phyloP scores from a whole-genome alignment of 345 rosid species.

The Rhodomyrtus tomentosa region DNA sequence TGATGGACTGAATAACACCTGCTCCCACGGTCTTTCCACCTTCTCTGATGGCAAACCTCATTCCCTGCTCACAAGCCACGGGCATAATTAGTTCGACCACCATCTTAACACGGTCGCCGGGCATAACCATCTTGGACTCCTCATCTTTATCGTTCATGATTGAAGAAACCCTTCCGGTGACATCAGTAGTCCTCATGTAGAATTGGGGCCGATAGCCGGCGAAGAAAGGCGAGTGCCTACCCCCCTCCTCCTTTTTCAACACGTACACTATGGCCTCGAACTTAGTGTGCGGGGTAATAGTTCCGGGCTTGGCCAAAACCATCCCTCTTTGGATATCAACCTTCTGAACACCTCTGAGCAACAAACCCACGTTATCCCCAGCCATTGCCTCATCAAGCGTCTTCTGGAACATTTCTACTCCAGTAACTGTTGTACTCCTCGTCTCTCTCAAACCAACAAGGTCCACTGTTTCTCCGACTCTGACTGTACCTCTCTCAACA shows the following conservation, averaged over 20 bases:
- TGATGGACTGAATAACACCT: conserved; percentile 9
- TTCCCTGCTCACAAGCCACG: conserved; percentile 10
- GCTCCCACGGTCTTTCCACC: conserved; percentile 14
- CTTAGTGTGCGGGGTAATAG: conserved; percentile 13
- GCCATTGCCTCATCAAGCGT: conserved; percentile 15
- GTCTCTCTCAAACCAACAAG: conserved; percentile 13
- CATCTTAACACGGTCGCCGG: conserved; percentile 14
- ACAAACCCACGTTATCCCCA: conserved; percentile 12
- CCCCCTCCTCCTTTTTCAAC: conserved; percentile 17
- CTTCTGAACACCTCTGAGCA: conserved; percentile 15
- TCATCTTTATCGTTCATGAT: conserved; percentile 11
- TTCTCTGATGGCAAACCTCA: conserved; percentile 14
- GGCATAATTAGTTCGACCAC: conserved; percentile 18
- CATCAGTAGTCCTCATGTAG: conserved; percentile 43
- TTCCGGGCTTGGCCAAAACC: conserved; percentile 15
- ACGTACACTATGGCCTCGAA: conserved; percentile 14
- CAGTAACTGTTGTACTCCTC: conserved; percentile 7
- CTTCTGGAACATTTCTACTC: conserved; percentile 18
- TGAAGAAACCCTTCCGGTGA: conserved; percentile 17
- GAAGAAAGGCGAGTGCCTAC: conserved; percentile 13
- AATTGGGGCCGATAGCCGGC: conserved; percentile 29
- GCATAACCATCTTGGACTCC: conserved; percentile 18
- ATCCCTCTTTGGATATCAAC: conserved; percentile 10
- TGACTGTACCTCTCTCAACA: conserved; percentile 12
- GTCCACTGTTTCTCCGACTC: conserved; percentile 10